Conservation (phyloP, 140 eudicot species). For the Bidens hawaiensis region DNA sequence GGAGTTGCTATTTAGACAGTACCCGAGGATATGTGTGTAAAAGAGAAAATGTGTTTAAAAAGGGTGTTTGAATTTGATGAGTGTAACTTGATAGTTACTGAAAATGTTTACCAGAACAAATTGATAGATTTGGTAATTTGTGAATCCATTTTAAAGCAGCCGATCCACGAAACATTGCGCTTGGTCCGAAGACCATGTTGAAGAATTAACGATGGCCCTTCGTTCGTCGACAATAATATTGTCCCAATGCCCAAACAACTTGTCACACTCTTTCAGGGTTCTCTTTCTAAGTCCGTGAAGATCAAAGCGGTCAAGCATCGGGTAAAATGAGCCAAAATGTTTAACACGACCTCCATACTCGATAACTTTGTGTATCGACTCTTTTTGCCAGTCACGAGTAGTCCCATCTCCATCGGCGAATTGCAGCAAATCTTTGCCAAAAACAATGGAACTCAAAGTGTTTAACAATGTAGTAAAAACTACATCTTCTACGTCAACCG, state of each 20-base stretch:
- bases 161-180: background rate
- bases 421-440: background rate
- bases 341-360: background rate
- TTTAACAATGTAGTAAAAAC: too few relatives aligned
- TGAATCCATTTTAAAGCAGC: slow-evolving; percentile 9
- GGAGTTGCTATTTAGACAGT: too few relatives aligned
- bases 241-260: background rate
- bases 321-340: slow-evolving; percentile 9
- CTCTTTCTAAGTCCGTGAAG: background rate
- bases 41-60: too few relatives aligned
- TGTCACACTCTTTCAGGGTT: background rate
- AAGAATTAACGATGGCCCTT: background rate
- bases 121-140: slow-evolving; percentile 2
- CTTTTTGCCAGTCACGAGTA: background rate
- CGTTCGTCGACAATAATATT: slow-evolving; percentile 4
- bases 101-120: background rate
- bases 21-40: too few relatives aligned
- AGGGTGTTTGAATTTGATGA: too few relatives aligned
- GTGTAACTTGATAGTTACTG: too few relatives aligned
- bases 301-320: background rate
- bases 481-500: background rate
- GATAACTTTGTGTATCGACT: background rate
- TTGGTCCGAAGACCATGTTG: slow-evolving; percentile 11
- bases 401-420: background rate
- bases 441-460: background rate